phyloP scores from a whole-genome alignment of 2,329 filamentous ascomycete genomes.

The Aspergillus quadricinctus region DNA sequence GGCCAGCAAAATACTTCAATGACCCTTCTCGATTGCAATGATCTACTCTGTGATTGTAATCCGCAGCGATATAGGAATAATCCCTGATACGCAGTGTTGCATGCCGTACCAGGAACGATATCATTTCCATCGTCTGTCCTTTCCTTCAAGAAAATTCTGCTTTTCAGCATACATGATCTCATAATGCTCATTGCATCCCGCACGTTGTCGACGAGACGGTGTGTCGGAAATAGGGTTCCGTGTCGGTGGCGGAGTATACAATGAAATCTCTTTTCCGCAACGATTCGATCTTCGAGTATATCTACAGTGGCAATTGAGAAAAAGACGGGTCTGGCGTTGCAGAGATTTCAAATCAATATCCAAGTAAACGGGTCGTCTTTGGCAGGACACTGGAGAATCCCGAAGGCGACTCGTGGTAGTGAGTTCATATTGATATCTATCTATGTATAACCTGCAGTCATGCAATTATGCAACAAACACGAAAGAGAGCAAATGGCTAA shows the following conservation, averaged over 20 bases:
- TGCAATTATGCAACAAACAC: neutral
- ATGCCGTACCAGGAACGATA: too few relatives aligned
- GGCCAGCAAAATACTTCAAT: neutral
- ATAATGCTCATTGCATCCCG: neutral
- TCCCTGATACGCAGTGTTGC: too few relatives aligned
- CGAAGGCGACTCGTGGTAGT: neutral
- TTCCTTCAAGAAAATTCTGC: too few relatives aligned
- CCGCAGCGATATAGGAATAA: neutral
- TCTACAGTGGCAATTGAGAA: neutral
- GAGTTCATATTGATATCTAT: neutral
- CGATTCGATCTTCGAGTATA: neutral
- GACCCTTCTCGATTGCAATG: neutral
- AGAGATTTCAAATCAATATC: neutral
- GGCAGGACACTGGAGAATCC: neutral
- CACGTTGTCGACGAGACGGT: neutral
- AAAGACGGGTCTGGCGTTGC: neutral
- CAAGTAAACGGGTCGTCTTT: neutral
- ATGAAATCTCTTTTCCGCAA: neutral
- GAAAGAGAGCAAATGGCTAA: neutral
- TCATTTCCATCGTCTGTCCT: too few relatives aligned
- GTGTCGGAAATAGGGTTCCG: slow-evolving; percentile 11
- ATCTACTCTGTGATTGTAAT: neutral
- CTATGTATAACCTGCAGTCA: neutral
- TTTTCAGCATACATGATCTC: neutral
- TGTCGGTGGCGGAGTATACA: neutral